These are phyloP conservation scores for Triticum dicoccoides DNA, from an alignment of 176 grass and related monocot species.

Conservation along the genomic window DNA sequence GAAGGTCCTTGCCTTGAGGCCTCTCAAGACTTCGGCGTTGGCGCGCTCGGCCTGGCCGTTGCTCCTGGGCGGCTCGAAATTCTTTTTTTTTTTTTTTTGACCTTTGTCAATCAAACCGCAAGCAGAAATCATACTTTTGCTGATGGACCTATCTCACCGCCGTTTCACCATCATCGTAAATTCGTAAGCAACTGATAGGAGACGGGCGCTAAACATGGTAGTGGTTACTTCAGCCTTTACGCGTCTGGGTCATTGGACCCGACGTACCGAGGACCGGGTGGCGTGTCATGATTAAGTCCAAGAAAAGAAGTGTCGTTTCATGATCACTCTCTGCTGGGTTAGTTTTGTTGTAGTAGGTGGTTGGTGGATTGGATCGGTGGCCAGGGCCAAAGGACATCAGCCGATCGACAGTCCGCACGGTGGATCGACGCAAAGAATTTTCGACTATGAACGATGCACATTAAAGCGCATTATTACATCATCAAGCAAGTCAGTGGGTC, in stretches of 20 bases:
- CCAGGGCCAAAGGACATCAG: constrained; percentile 36
- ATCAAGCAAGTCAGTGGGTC: neutral
- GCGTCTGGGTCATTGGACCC: neutral
- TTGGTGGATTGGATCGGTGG: neutral
- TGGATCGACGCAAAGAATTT: too few species aligned
- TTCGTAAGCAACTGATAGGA: neutral
- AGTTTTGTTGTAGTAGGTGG: neutral
- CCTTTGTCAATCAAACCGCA: neutral
- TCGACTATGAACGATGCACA: too few species aligned
- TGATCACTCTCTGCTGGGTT: neutral
- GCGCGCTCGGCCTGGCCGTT: too few species aligned
- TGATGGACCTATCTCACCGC: neutral
- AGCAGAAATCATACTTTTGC: neutral
- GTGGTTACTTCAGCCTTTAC: neutral
- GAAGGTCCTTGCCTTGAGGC: too few species aligned
- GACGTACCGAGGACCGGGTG: neutral
- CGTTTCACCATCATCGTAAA: neutral
- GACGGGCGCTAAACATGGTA: neutral
- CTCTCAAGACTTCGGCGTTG: too few species aligned
- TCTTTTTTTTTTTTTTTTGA: too few species aligned
- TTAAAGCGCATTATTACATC: neutral
- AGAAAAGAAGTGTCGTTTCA: too few species aligned
- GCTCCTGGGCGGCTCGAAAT: too few species aligned
- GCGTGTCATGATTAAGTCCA: neutral
- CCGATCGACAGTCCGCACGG: neutral